phyloP scores from a whole-genome alignment of 164 flowering plant genomes.

The Kalanchoe fedtschenkoi region DNA sequence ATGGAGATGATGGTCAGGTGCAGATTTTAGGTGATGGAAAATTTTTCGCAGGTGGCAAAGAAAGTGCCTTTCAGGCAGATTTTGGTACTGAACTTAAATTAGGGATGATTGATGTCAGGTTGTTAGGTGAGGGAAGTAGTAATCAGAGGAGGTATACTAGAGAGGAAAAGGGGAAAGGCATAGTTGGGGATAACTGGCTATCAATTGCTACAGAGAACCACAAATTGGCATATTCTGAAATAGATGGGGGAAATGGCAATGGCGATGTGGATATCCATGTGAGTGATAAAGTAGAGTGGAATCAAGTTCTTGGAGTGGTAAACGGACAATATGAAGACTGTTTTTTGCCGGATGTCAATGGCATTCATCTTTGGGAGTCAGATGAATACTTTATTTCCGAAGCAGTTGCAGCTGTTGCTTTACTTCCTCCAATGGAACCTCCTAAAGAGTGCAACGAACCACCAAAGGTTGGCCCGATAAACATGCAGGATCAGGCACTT shows the following conservation, averaged over 20 bases:
- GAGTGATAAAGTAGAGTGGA: neutral
- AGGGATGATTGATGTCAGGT: neutral
- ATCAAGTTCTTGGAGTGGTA: neutral
- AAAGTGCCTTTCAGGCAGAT: neutral
- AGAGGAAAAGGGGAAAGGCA: conserved; percentile 16
- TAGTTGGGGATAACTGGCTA: neutral
- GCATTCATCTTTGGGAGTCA: neutral
- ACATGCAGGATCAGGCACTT: neutral
- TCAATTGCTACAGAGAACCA: neutral
- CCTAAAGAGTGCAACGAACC: neutral
- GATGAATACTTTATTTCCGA: neutral
- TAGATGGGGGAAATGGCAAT: neutral
- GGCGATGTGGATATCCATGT: neutral
- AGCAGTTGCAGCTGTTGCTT: neutral
- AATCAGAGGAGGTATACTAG: conserved; percentile 8
- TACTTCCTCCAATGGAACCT: neutral
- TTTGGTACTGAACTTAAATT: neutral
- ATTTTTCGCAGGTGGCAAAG: too few relatives aligned
- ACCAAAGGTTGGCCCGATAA: neutral
- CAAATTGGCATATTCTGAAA: neutral
- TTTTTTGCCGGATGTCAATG: neutral
- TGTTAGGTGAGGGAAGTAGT: conserved; percentile 8
- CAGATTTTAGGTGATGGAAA: neutral
- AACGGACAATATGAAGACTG: neutral
- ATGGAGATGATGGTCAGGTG: conserved; percentile 7